Conservation (phyloP, 192 early-diverging fungal genomes). For the Coemansia sp. region DNA sequence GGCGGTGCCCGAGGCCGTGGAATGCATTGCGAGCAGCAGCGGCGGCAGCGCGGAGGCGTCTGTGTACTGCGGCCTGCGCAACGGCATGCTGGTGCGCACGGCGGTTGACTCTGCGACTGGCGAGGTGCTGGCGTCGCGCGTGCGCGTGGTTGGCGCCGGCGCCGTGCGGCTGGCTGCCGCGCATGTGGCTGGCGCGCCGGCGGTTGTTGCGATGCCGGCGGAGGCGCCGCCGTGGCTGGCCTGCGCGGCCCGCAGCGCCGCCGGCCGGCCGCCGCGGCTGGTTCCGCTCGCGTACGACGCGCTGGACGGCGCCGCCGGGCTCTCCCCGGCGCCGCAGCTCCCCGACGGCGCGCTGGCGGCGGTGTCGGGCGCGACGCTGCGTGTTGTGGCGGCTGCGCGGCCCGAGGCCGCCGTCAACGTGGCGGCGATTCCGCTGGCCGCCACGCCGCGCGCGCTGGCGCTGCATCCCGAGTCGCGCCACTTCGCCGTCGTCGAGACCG, state of each 20-base stretch:
- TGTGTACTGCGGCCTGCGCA: slow-evolving; percentile 84
- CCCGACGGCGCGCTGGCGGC: slow-evolving; percentile 82
- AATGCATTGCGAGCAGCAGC: slow-evolving; percentile 46
- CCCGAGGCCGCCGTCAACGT: slow-evolving; percentile 84
- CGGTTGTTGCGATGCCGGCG: slow-evolving; percentile 79
- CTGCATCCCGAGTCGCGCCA: slow-evolving; percentile 71
- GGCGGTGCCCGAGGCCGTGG: slow-evolving; percentile 70
- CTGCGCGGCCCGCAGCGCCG: slow-evolving; percentile 64
- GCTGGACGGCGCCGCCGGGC: slow-evolving; percentile 80
- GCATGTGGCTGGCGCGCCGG: slow-evolving; percentile 64
- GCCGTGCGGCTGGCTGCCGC: slow-evolving; percentile 72
- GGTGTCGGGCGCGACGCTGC: slow-evolving; percentile 81
- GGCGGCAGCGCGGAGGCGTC: slow-evolving; percentile 62
- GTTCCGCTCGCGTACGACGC: slow-evolving; percentile 86
- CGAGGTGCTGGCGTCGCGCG: slow-evolving; percentile 76
- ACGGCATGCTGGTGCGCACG: slow-evolving; percentile 87
- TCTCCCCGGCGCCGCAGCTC: slow-evolving; percentile 77
- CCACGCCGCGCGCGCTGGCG: slow-evolving; percentile 84
- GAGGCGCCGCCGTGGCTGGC: slow-evolving; percentile 78
- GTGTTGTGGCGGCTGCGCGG: slow-evolving; percentile 84
- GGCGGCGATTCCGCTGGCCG: slow-evolving; percentile 75
- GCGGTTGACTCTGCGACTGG: slow-evolving; percentile 82
- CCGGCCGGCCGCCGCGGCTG: slow-evolving; percentile 68
- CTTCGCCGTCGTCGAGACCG: slow-evolving; percentile 89
- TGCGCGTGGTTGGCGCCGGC: slow-evolving; percentile 83